Evolutionary conservation across 2,329 filamentous ascomycete genomes (phyloP), one percentile per base, ranked within the genome.

Genomic region (Taxawa tesnikishii): DNA sequence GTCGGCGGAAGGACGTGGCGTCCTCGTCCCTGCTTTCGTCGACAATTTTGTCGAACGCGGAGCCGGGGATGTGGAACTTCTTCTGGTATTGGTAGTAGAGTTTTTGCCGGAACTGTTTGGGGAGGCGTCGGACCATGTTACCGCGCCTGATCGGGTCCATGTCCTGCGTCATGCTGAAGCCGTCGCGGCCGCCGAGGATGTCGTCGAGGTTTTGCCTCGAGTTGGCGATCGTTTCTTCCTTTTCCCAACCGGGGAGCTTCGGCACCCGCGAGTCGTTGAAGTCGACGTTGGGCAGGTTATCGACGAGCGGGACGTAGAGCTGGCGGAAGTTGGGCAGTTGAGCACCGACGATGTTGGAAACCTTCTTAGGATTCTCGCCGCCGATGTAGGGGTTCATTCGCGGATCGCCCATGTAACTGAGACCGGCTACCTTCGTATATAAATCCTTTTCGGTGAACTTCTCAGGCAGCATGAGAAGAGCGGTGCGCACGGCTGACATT

Each of bases 341-440:
- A 50, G 92, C 78, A 28, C 75, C 75, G 17, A 98, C 90, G 45
- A 98, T 98, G 55, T 96, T 96, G 46, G 73, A 70, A 13, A 98
- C 84, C 58, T 98, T 98, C 50, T 76, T 75, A 18, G 83, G 85
- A 50, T 96, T 83, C 55, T 98, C 90, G 1, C 83, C 83, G 2
- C 83, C 80, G 26, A 94, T 68, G 15, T 35, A 32, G 4, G 47
- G 42, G 2, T 76, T 67, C 90, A 98, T 98, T 41, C 90, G 82
- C n/a, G 87, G 84, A 50, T 98, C 90, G 19, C 90, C 90, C 44
- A 93, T 74, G 55, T 98, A 98, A 49, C 83, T 93, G 43, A 98
- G 79, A 14, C 83, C 80, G 1, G 90, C 81, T 39, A 98, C 94
- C 13, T 84, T 90, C 44, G 74, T 79, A 58, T 94, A 98, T 2